A percentile compares a stretch with the other conserved stretches of the same genome.
These are phyloP conservation scores for Lachnellula cervina DNA, from an alignment of 2,329 filamentous ascomycete genomes.

Conservation along the genomic window DNA sequence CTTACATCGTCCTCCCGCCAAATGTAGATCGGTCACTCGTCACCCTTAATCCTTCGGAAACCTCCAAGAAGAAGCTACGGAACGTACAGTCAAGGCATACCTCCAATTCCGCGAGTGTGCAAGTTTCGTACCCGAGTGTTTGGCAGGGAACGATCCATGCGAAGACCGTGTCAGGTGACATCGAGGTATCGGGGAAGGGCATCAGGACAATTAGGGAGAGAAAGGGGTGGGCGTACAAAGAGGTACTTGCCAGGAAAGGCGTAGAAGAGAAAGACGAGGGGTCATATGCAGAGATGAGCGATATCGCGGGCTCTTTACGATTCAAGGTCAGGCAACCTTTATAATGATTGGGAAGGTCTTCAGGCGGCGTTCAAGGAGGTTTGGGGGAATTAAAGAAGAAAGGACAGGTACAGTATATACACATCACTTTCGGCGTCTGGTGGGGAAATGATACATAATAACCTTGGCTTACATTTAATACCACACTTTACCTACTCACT, in stretches of 20 bases:
- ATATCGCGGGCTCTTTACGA: slow-evolving; percentile 19
- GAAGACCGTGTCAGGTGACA: slow-evolving; percentile 22
- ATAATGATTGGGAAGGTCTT: not conserved
- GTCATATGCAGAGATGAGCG: slow-evolving; percentile 16
- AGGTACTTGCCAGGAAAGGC: slow-evolving; percentile 23
- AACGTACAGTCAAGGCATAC: slow-evolving; percentile 21
- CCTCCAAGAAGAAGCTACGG: slow-evolving; percentile 12
- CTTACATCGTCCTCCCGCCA: slow-evolving; percentile 15
- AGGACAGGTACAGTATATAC: not conserved
- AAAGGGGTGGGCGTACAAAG: slow-evolving; percentile 19
- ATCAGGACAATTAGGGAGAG: slow-evolving; percentile 19
- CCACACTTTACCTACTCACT: too few species aligned
- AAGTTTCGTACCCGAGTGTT: slow-evolving; percentile 20
- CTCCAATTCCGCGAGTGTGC: slow-evolving; percentile 17
- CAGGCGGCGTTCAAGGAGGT: not conserved
- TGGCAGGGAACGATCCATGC: slow-evolving; percentile 26
- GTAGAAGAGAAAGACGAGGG: slow-evolving; percentile 20
- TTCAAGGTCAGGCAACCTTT: not conserved
- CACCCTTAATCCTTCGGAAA: not conserved
- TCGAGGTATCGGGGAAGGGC: slow-evolving; percentile 18
- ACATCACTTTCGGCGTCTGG: not conserved
- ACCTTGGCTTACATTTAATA: too few species aligned
- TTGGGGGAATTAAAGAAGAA: not conserved
- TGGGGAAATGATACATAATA: not conserved
- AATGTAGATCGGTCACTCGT: not conserved